Evolutionary conservation across 2,329 filamentous ascomycete species (phyloP).

Genomic region (Pezicula rhizophila): DNA sequence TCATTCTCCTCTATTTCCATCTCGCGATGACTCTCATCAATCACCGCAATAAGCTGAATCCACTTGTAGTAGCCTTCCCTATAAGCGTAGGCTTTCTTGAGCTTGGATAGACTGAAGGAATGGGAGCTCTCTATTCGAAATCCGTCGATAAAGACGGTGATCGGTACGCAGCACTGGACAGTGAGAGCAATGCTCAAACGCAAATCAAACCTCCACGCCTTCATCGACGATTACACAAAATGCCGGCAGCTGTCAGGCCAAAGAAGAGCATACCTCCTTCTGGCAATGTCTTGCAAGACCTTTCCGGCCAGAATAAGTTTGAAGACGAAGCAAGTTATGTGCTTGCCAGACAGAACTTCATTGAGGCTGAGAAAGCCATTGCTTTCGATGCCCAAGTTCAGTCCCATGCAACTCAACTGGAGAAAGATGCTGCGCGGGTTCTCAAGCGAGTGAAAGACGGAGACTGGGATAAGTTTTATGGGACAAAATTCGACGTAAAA

Average conservation of each 20-base stretch:
- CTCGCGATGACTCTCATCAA: too few species aligned
- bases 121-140: slow-evolving; percentile 23
- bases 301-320: slow-evolving; percentile 12
- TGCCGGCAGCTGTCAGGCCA: slow-evolving; percentile 12
- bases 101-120: slow-evolving; percentile 12
- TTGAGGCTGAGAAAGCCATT: slow-evolving; percentile 16
- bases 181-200: slow-evolving; percentile 16
- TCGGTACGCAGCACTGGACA: background rate
- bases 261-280: slow-evolving; percentile 8
- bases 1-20: too few species aligned
- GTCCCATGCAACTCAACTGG: slow-evolving; percentile 17
- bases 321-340: slow-evolving; percentile 15
- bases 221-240: slow-evolving; percentile 20
- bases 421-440: slow-evolving; percentile 22
- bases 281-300: slow-evolving; percentile 8
- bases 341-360: slow-evolving; percentile 15
- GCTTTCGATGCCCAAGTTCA: slow-evolving; percentile 25
- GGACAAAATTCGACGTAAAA: slow-evolving; percentile 9
- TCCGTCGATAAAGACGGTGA: slow-evolving; percentile 23
- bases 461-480: slow-evolving; percentile 23
- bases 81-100: slow-evolving; percentile 9
- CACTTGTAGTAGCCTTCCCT: background rate
- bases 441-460: slow-evolving; percentile 22
- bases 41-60: too few species aligned
- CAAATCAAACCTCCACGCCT: slow-evolving; percentile 5